Evolutionary conservation across 129 eudicot genomes (phyloP).

Genomic region (Pulicaria dysenterica): DNA sequence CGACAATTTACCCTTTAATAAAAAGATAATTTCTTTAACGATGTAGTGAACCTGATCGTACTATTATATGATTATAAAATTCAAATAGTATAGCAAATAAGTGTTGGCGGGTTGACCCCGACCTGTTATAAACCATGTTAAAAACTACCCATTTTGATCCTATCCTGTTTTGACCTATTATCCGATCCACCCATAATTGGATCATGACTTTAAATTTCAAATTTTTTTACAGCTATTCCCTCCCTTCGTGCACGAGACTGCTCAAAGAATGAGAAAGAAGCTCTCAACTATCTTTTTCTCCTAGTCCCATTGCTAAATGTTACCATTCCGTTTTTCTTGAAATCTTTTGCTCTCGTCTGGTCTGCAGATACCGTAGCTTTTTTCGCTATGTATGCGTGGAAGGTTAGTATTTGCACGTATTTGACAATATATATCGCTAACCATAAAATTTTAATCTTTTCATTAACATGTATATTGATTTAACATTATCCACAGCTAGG

Average conservation of each 20-base stretch:
- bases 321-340: slow-evolving; percentile 78
- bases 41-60: too few species aligned
- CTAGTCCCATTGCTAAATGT: slow-evolving; percentile 82
- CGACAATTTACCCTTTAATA: too few species aligned
- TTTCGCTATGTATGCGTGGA: slow-evolving; percentile 94
- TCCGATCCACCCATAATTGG: too few species aligned
- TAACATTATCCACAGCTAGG: slow-evolving; percentile 45
- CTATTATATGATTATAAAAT: neutral
- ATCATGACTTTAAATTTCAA: slow-evolving; percentile 5
- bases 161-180: too few species aligned
- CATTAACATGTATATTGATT: neutral
- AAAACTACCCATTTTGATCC: too few species aligned
- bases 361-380: slow-evolving; percentile 83
- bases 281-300: slow-evolving; percentile 88
- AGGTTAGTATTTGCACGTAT: slow-evolving; percentile 49
- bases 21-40: too few species aligned
- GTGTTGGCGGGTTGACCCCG: neutral
- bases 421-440: neutral
- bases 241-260: slow-evolving; percentile 97
- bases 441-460: neutral
- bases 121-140: neutral
- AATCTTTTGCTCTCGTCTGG: slow-evolving; percentile 94
- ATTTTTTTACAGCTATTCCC: slow-evolving; percentile 69
- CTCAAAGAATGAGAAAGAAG: slow-evolving; percentile 94
- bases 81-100: neutral